Evolutionary conservation across 2,329 filamentous ascomycete genomes (phyloP), one percentile per base, ranked within the genome.

Genomic region (Penicillium sp.): DNA sequence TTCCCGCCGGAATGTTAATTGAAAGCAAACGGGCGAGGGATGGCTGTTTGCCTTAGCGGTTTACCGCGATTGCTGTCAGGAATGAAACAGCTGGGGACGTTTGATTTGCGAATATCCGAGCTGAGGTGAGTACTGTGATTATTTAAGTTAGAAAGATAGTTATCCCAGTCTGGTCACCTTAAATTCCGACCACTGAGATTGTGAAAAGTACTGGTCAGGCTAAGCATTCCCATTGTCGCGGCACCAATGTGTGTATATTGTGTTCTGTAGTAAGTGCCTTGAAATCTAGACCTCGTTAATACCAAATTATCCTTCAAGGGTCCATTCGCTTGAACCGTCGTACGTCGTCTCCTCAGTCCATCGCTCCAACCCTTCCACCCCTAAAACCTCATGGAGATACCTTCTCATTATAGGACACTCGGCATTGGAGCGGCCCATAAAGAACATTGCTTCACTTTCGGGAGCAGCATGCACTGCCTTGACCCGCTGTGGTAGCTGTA

Each of bases 371-470:
- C 61, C 66, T 5, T 64, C 58, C 13, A 73, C 66, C 0, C 60
- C 50, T 55, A 75, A 45, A 7, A 75, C 71, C 38, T 76, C 70
- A 7, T 66, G 56, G 6, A 72, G 9, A 61, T 73, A 75, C 13
- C 64, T 60, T 26, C 64, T 55, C 13, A 45, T 70, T 62, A 70
- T 66, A 60, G 56, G 66, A 1, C 60, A 63, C 44, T 61, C 51
- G 11, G 7, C 48, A 50, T 70, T 75, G 30, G 66, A 68, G 23
- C 62, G 63, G 4, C 60, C 75, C 60, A 67, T 17, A 53, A 62
- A 69, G 52, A 77, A 78, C n/a, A 76, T 35, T 17, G 69, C 65
- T 0, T 38, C 60, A 8, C 66, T 56, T 1, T 31, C 56, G 1
- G 72, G 70, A 11, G 65, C 58, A 8, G 45, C 50, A 7, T 30